Percentiles rank a stretch among this genome's conserved stretches.
Conservation (phyloP, 2,329 filamentous ascomycete genomes). For the Aspergillus persii region DNA sequence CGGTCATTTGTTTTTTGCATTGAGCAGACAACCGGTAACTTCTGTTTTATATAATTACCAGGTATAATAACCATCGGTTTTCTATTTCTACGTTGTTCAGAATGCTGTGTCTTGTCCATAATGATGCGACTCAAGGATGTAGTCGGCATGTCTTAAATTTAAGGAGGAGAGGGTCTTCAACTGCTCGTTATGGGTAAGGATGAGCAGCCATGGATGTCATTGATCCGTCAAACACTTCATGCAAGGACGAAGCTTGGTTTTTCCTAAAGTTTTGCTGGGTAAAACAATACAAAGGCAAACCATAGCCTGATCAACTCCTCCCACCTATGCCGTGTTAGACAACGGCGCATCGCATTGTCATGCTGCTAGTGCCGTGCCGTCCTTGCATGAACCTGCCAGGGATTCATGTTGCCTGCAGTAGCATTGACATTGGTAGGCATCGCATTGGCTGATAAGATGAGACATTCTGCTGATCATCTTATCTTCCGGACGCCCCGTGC, state of each 20-base stretch:
- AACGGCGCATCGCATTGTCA: background rate
- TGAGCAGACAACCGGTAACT: background rate
- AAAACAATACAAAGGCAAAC: background rate
- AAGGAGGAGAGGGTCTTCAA: background rate
- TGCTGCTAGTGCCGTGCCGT: background rate
- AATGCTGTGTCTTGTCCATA: too few species aligned
- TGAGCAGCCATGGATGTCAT: background rate
- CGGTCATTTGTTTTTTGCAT: background rate
- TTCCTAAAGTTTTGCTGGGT: background rate
- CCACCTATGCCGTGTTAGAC: background rate
- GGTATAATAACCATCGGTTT: background rate
- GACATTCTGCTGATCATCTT: background rate
- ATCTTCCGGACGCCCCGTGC: background rate
- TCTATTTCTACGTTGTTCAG: background rate
- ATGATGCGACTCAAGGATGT: too few species aligned
- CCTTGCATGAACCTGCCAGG: background rate
- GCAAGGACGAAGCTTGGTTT: background rate
- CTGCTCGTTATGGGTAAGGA: background rate
- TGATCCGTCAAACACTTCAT: background rate
- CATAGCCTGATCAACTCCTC: background rate
- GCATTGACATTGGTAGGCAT: background rate
- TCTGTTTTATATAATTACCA: background rate
- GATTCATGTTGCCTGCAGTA: background rate
- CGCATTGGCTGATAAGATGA: background rate
- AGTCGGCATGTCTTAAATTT: too few species aligned